Evolutionary conservation across 768 basidiomycete species (phyloP), one percentile per base, ranked within the genome.

Genomic region (Kwoniella pini): DNA sequence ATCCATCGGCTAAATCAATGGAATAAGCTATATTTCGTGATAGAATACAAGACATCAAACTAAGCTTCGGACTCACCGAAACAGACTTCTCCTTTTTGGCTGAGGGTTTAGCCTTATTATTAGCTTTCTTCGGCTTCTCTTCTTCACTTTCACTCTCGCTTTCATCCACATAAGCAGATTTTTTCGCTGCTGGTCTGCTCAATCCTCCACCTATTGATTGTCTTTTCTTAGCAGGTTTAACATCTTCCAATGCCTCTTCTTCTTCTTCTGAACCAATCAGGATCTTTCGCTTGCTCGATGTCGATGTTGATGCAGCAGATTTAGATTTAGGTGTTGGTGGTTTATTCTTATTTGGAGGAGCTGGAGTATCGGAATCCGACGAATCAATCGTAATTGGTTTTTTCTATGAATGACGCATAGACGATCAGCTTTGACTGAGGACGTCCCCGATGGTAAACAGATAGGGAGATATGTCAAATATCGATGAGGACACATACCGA

Each of bases 141-240:
- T 60, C 62, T 26, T 62, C 54, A 13, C 43, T 45, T 21, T 46
- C 33, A 28, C 51, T 65, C 53, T 60, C 61, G 42, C 54, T 55
- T 11, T 55, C 54, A 22, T 57, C 55, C 9, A 45, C 55, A 19
- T 57, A 57, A 15, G 45, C 22, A 22, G 50, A 27, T 58, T 44
- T 68, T 58, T 49, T 71, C 63, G 6, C 65, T 19, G 27, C 44
- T 36, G 21, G 21, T 39, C 57, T 57, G 54, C 57, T 31, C 31
- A 42, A 3, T 33, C 50, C 48, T 1, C 38, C 46, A 2, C 52
- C 68, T 2, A 68, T 6, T 21, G 57, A 59, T 45, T 61, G 62
- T 33, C 66, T 48, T 62, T 72, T 72, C 39, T 57, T 62, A n/a
- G 64, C 64, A 11, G 74, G 71, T 44, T 71, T 71, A 43, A 61